Percentiles rank a stretch among this genome's conserved stretches.
These are phyloP conservation scores for Lagerstroemia fauriei DNA, from an alignment of 441 rosid genomes.

Conservation along the genomic window DNA sequence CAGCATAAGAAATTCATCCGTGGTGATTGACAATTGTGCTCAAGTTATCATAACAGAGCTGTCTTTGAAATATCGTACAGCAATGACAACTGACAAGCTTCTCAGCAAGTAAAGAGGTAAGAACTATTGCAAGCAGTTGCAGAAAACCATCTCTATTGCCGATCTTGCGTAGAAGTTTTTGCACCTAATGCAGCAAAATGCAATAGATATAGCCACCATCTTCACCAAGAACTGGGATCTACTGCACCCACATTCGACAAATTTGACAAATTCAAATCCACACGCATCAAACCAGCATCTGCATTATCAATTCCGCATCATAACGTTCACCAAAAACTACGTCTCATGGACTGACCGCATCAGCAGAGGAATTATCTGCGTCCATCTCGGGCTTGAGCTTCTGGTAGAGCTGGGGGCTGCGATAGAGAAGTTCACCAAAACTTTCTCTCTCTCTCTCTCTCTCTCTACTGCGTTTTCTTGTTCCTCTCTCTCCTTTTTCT, in stretches of 20 bases:
- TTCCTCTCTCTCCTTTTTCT: no score
- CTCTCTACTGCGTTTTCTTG: no score
- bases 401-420: constrained; percentile 80
- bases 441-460: no score
- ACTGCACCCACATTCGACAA: neutral
- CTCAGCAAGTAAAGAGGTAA: no score
- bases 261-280: neutral
- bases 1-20: no score
- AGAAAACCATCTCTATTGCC: neutral
- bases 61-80: no score
- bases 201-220: no score
- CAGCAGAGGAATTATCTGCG: constrained; percentile 79
- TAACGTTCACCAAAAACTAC: neutral
- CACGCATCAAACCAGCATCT: no score
- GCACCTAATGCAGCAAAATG: neutral
- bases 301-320: neutral
- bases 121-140: neutral
- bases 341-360: constrained; percentile 58
- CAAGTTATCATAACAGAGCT: no score
- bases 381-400: constrained; percentile 83
- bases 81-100: no score
- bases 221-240: no score
- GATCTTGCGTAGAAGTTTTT: neutral
- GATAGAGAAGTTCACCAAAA: constrained; percentile 50
- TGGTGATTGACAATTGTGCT: no score